Base-by-base conservation (phyloP, 148 eudicot genomes). In the Fagopyrum esculentum region DNA sequence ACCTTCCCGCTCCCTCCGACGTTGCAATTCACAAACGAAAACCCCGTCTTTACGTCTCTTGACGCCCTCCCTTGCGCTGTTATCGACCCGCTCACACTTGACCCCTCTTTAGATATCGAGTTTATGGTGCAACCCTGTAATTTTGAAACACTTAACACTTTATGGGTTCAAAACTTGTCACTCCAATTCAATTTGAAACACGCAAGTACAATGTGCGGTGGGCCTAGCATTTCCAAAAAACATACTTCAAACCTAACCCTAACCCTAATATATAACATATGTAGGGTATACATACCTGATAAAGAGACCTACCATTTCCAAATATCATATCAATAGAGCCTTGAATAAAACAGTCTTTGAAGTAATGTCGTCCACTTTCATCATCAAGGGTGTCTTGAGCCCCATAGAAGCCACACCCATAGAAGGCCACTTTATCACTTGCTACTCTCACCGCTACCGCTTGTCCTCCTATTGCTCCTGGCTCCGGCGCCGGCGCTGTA, bases 281-380 rank as follows among this genome's bases (percentile, higher is more conserved):
- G 9, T 48, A 19, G 0, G 9, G 0, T 76, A 71, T 22, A 8
- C 12, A 13, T 66, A 91, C 98, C 94, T 86, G 85, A 55, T 83
- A 93, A 40, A 93, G 88, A 60, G 98, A 90, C 81, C 87, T 85
- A 46, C 82, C 98, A 75, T 83, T 82, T 71, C 98, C 98, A 75
- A 93, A 93, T 72, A 93, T 91, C 81, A 93, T 89, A 82, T 93
- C 98, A 56, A 93, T 93, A 44, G 98, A 93, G 63, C 98, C 97
- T 79, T 93, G 88, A 76, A 93, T 89, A 81, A 82, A 91, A 76
- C 98, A 93, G 19, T 86, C 90, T 68, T 87, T 91, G 69, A 84
- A 93, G 73, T 86, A 93, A 76, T 93, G 98, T 6, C 94, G 83
- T 7, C 98, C 98, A 2, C 74, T 77, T 78, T 91, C 97, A 74